phyloP scores from a whole-genome alignment of 2,329 filamentous ascomycete genomes.

The Colletotrichum sp. region DNA sequence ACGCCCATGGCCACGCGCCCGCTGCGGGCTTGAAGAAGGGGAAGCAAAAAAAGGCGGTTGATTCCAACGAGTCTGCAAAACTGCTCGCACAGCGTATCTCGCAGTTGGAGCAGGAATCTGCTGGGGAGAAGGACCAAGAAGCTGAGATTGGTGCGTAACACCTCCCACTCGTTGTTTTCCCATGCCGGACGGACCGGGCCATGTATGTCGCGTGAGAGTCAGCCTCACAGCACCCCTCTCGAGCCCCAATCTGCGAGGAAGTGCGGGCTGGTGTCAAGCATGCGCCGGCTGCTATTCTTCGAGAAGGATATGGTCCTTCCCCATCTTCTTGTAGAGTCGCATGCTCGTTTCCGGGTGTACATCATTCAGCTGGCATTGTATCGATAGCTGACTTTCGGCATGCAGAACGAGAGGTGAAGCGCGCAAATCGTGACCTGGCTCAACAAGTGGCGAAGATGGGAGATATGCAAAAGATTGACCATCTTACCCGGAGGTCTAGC shows the following conservation, averaged over 20 bases:
- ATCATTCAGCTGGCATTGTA: neutral
- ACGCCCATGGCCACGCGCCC: conserved; percentile 40
- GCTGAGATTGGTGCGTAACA: conserved; percentile 80
- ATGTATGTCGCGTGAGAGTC: conserved; percentile 17
- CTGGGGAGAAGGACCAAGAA: conserved; percentile 94
- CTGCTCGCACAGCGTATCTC: conserved; percentile 92
- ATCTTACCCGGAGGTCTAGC: conserved; percentile 87
- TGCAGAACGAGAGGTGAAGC: conserved; percentile 90
- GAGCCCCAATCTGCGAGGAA: neutral
- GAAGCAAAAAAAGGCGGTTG: conserved; percentile 83
- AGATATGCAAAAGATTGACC: conserved; percentile 88
- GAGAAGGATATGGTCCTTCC: neutral
- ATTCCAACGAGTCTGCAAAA: conserved; percentile 89
- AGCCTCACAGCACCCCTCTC: neutral
- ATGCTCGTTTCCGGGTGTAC: neutral
- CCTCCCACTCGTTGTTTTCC: conserved; percentile 10
- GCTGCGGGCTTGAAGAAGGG: conserved; percentile 71
- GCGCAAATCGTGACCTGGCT: conserved; percentile 88
- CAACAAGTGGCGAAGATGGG: conserved; percentile 91
- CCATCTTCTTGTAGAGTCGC: neutral
- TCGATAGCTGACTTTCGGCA: conserved; percentile 32
- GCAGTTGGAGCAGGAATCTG: conserved; percentile 91
- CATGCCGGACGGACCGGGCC: conserved; percentile 6
- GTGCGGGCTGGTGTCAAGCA: neutral
- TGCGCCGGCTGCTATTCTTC: neutral